phyloP scores from a whole-genome alignment of 2,329 filamentous ascomycete species.

The Talaromyces amestolkiae region DNA sequence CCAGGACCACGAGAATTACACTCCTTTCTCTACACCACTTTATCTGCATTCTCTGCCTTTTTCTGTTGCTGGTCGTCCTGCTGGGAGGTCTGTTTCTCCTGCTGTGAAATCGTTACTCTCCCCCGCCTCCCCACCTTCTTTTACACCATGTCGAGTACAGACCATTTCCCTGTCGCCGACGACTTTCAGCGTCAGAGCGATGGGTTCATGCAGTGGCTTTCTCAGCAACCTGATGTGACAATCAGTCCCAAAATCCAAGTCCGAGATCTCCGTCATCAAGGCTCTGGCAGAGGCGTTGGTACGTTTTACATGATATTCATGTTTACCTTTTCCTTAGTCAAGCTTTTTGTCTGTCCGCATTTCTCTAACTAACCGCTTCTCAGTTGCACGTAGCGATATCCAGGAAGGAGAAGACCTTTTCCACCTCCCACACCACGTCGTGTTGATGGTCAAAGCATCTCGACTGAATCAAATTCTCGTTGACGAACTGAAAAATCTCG shows the following conservation, averaged over 20 bases:
- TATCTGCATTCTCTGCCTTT: neutral
- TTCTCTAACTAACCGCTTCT: slow-evolving; percentile 4
- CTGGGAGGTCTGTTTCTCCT: neutral
- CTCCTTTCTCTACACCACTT: neutral
- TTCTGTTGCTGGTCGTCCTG: neutral
- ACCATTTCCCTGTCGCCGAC: slow-evolving; percentile 35
- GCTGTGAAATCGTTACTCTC: neutral
- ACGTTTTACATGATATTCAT: slow-evolving; percentile 35
- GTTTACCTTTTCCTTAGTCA: neutral
- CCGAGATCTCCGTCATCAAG: slow-evolving; percentile 55
- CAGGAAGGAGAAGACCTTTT: slow-evolving; percentile 74
- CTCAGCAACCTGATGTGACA: slow-evolving; percentile 48
- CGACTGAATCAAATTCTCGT: slow-evolving; percentile 60
- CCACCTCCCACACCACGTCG: slow-evolving; percentile 68
- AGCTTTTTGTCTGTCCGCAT: neutral
- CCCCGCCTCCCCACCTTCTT: slow-evolving; percentile 10
- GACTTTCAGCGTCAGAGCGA: slow-evolving; percentile 48
- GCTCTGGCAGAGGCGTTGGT: slow-evolving; percentile 64
- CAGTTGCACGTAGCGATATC: slow-evolving; percentile 71
- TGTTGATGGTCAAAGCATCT: slow-evolving; percentile 73
- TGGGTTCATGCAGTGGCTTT: slow-evolving; percentile 59
- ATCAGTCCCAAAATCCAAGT: slow-evolving; percentile 59
- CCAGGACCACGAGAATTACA: slow-evolving; percentile 6
- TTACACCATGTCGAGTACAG: slow-evolving; percentile 34
- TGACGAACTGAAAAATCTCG: slow-evolving; percentile 51